Evolutionary conservation across 129 eudicot species (phyloP).

Genomic region (Tanacetum coccineum): DNA sequence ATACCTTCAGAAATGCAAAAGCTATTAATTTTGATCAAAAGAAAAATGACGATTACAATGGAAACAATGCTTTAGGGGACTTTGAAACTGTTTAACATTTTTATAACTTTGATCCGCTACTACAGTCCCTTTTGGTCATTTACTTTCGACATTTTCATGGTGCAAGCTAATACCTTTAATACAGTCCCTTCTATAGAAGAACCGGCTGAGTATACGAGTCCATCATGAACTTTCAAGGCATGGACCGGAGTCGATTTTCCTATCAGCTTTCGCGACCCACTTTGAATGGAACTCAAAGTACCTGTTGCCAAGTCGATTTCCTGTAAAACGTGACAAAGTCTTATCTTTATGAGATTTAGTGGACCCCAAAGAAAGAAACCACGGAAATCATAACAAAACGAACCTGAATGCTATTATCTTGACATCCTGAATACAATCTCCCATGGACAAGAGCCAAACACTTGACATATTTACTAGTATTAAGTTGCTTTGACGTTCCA

Average conservation of each 20-base stretch:
- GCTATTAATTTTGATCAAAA: too few relatives aligned
- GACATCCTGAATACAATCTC: constrained; percentile 67
- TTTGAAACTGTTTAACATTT: too few relatives aligned
- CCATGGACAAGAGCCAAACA: constrained; percentile 68
- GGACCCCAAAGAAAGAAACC: neutral
- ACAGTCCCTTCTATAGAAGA: too few relatives aligned
- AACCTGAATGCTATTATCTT: constrained; percentile 77
- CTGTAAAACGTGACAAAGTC: constrained; percentile 32
- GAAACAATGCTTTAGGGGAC: too few relatives aligned
- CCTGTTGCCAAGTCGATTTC: constrained; percentile 75
- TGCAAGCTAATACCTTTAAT: constrained; percentile 43
- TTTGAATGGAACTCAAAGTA: neutral
- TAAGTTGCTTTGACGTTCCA: constrained; percentile 61
- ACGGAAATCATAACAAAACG: neutral
- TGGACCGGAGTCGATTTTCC: neutral
- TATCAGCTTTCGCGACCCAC: too few relatives aligned
- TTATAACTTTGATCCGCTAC: too few relatives aligned
- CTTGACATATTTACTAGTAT: constrained; percentile 57
- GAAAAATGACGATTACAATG: neutral
- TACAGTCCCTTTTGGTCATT: neutral
- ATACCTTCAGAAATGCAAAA: constrained; percentile 42
- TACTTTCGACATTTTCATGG: neutral
- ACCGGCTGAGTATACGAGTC: constrained; percentile 49
- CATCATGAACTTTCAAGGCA: constrained; percentile 56
- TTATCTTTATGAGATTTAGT: neutral